Percentiles rank a stretch among this genome's conserved stretches.
These are phyloP conservation scores for Fomitopsis pulvina DNA, from an alignment of 768 basidiomycete species.

Conservation along the genomic window DNA sequence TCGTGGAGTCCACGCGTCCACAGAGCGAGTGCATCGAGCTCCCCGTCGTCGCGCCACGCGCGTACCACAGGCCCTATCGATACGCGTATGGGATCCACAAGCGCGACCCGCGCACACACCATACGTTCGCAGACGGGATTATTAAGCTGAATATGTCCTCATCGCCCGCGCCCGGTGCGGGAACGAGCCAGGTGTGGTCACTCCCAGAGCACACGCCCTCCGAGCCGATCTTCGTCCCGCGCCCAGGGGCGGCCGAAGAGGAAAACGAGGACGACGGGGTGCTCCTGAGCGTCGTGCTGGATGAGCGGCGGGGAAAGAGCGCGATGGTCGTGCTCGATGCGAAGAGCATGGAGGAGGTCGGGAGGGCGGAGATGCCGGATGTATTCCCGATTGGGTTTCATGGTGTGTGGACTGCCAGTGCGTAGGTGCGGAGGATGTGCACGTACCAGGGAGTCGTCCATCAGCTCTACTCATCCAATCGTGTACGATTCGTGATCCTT, in stretches of 20 bases:
- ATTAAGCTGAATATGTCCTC: conserved; percentile 32
- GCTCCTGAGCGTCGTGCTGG: conserved; percentile 30
- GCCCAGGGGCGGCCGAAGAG: conserved; percentile 23
- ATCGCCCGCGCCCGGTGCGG: conserved; percentile 12
- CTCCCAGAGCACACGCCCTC: conserved; percentile 25
- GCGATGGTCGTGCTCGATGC: conserved; percentile 32
- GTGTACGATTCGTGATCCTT: too few relatives aligned
- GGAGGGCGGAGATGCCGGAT: conserved; percentile 28
- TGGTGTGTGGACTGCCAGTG: too few relatives aligned
- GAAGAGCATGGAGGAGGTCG: conserved; percentile 29
- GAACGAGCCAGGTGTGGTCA: conserved; percentile 17
- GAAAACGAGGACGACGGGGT: conserved; percentile 36
- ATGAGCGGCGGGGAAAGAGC: conserved; percentile 27
- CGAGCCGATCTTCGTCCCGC: conserved; percentile 31
- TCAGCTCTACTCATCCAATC: too few relatives aligned
- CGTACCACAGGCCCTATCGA: conserved; percentile 23
- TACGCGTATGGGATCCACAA: conserved; percentile 12
- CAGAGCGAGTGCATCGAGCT: conserved; percentile 21
- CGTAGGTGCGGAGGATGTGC: too few relatives aligned
- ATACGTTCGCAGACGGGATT: conserved; percentile 26
- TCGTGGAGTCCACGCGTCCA: conserved; percentile 13
- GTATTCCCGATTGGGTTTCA: conserved; percentile 32
- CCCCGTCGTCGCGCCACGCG: conserved; percentile 27
- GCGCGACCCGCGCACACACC: conserved; percentile 4
- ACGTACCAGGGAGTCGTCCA: too few relatives aligned